Base-by-base conservation (phyloP, 768 basidiomycete species). In the Tricholoma bakamatsutake region DNA sequence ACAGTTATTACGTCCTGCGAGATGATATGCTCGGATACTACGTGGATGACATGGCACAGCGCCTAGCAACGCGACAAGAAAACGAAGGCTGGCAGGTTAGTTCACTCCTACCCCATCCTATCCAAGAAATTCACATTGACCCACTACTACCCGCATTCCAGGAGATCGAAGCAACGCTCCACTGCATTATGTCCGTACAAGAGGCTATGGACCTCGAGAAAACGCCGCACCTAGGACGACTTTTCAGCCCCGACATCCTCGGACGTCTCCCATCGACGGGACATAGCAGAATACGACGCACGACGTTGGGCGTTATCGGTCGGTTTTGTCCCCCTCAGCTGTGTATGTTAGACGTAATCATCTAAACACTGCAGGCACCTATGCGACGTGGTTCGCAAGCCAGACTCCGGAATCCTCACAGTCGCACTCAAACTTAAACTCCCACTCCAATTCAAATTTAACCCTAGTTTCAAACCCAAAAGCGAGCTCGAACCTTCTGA, bases 101-200 rank as follows among this genome's bases (percentile, higher is more conserved):
- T 65, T n/a, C 8, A 30, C 15, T 30, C 24, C 11, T 30, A 2
- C 28, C 9, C 28, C 3, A 3, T 9, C 9, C 1, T 2, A 3
- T 15, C 12, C 28, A 17, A 40, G 35, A 18, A n/a, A 24, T 3
- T 24, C 10, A 28, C 40, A 52, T 45, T 30, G 13, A 49, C 48
- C 46, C 42, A 45, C 24, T 37, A 24, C 21, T n/a, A 35, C 21
- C 5, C 28, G 8, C 6, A 13, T 33, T 34, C 0, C 59, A 96
- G 91, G 86, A 90, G 57, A 80, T 93, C 37, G 95, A 98, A 70
- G 89, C 89, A 2, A 86, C 86, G 0, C 68, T 98, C 6, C 90
- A 95, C 64, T 94, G 90, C 64, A 77, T 96, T 37, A 85, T 86
- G 73, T 87, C 87, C 5, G 78, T 93, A 8, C 90, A 95, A 63